Evolutionary conservation across 139 green algal genomes (phyloP), one percentile per base, ranked within the genome.

Genomic region (Coccomyxa sp.): DNA sequence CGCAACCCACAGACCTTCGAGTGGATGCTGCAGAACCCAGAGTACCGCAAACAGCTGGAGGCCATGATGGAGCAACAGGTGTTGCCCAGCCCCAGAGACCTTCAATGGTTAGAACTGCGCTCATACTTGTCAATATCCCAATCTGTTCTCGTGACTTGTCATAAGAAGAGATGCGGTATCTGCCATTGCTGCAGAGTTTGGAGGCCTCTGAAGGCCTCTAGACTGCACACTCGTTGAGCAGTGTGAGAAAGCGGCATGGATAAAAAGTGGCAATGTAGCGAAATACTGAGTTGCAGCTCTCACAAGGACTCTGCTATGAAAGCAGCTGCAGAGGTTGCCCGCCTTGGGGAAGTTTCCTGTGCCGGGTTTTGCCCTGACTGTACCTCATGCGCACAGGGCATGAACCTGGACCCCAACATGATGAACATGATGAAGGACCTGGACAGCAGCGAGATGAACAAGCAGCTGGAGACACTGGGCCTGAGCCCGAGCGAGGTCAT

Each of bases 1-100:
- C 91, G 94, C 87, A 97, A 96, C 86, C 92, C 91, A 0, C 57
- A 93, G 78, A 95, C 91, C 66, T 96, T 98, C 59, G 91, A 96
- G 87, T 97, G 92, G 92, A 97, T 98, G 93, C 86, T 98, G 58
- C 81, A 27, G 60, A 95, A 94, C 85, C 92, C 92, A 0, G 92
- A 96, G 82, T 86, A 88, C 60, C 84, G 87, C 58, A 67, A 82
- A 58, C 89, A 93, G 87, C 88, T 96, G 74, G 88, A 94, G 80
- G 85, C 89, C 79, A 91, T 92, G 87, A 86, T 93, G 79, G 81
- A 86, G 63, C 84, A 90, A 80, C 83, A 90, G 75, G n/a, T 18
- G 66, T 7, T 88, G 21, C 66, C 21, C 21, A 28, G 21, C 9
- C 25, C 21, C n/a, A n/a, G n/a, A 23, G 66, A 75, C 1, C 21